Conservation (phyloP, 345 rosid genomes). For the Euphorbia lathyris region DNA sequence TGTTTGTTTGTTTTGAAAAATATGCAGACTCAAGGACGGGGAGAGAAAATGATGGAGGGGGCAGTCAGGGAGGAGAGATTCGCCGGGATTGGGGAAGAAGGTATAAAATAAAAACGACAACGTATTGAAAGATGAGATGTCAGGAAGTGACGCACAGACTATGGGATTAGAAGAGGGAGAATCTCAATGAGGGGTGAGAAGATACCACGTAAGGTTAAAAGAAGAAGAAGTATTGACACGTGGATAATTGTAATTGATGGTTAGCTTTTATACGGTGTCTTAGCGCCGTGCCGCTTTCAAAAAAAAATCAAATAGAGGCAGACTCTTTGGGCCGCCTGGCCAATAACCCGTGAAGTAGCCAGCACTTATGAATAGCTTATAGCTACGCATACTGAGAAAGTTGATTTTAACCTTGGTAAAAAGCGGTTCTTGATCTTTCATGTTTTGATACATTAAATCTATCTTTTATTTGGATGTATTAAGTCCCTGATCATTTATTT, state of each 20-base stretch:
- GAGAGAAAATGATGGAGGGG: neutral
- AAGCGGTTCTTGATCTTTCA: no score
- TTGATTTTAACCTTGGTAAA: no score
- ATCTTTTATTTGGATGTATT: no score
- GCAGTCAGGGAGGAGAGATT: neutral
- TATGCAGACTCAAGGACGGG: neutral
- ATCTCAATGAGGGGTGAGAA: conserved; percentile 16
- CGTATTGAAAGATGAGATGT: conserved; percentile 10
- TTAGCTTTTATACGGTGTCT: neutral
- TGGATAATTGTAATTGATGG: conserved; percentile 19
- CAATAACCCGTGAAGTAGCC: no score
- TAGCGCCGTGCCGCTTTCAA: conserved; percentile 14
- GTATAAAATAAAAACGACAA: conserved; percentile 8
- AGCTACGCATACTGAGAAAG: no score
- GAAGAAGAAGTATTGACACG: conserved; percentile 2
- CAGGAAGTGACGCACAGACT: conserved; percentile 9
- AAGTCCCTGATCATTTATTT: no score
- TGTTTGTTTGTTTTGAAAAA: neutral
- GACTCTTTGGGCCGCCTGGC: neutral
- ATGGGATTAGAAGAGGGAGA: conserved; percentile 16
- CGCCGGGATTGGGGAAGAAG: conserved; percentile 22
- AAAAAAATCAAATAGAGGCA: neutral
- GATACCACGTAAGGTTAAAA: conserved; percentile 25
- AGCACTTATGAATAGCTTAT: no score
- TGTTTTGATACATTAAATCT: no score